Evolutionary conservation across 306 rosid genomes (phyloP), one percentile per base, ranked within the genome.

Genomic region (Corylus heterophylla): DNA sequence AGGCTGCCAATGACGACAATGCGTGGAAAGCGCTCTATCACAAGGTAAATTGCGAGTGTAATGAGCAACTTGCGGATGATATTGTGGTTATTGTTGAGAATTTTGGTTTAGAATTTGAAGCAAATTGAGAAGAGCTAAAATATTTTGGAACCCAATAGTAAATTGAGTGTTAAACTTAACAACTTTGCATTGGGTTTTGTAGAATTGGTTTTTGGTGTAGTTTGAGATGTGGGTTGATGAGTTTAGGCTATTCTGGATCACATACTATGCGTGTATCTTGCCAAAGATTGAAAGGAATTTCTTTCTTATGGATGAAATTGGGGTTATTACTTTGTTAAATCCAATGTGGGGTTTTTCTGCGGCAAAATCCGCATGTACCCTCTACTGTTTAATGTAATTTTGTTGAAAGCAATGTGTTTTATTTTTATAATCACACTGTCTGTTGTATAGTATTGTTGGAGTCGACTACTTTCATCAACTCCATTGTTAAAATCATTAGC

Each of bases 11-110:
- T 69, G 99, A 96, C 52, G 99, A 96, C 54, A 96, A 90, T 86
- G 98, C 99, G 11, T 96, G 99, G 98, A 96, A 96, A 76, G 97
- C 97, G 31, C 90, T 96, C 0, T 96, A 96, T 86, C 99, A 93
- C 80, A 96, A 96, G 97, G 99, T 96, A 12, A 59, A 39, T 18
- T 68, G 25, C n/a, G n/a, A 42, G 3, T 42, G 31, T 37, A 68
- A 4, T 3, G 71, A 67, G 3, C 27, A 37, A 67, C 5, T 16
- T 67, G 25, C 14, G 9, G 49, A 42, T 8, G 25, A 39, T 39
- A 68, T n/a, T 44, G 44, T 18, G 13, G n/a, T n/a, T 4, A n/a
- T 14, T 39, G 11, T 8, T 67, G 25, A 67, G 49, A 17, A 37
- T 66, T 4, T 9, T 18, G 11, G 14, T 45, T 20, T 31, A 8